Evolutionary conservation across 305 asterid species (phyloP), one percentile per base, ranked within the genome.

Genomic region (Fraxinus dipetala): DNA sequence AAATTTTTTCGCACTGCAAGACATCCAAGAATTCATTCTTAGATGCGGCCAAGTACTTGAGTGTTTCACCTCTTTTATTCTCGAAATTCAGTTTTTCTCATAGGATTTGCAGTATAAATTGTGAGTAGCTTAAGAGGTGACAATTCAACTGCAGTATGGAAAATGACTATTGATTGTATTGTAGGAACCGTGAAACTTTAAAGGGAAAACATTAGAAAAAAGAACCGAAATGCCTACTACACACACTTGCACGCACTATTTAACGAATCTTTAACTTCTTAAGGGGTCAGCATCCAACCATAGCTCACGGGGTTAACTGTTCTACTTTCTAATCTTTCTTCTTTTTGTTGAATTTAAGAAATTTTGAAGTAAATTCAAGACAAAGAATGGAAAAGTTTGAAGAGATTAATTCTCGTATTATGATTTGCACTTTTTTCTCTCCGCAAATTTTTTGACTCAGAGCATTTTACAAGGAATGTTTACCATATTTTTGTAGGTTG

Each of bases 101-200:
- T 69, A 10, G 2, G 72, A 63, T 63, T 63, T 63, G 30, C 72
- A 26, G 32, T 63, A 24, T 34, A 63, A 63, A 63, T 63, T 24
- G 72, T 24, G 72, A 63, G 72, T 22, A 26, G 75, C 26, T 24
- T 54, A 14, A 73, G 80, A 70, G 72, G 72, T 18, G 54, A 63
- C 70, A 72, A 7, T 78, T 76, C 69, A 6, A 69, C 72, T 38
- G 75, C 31, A 7, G 78, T 80, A 65, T 80, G 77, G n/a, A 80
- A 69, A 63, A 43, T 18, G 77, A 70, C 40, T 28, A 35, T 13
- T 28, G 31, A 26, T 14, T 69, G 38, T 30, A 69, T 28, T 28
- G 38, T 4, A 69, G 38, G 73, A 65, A 65, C 73, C 3, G 30
- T 26, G 30, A 65, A 63, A 3, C 1, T 63, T 1, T 2, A 3